Conservation (phyloP, 176 grass and related monocot genomes). For the Puccinellia tenuiflora region DNA sequence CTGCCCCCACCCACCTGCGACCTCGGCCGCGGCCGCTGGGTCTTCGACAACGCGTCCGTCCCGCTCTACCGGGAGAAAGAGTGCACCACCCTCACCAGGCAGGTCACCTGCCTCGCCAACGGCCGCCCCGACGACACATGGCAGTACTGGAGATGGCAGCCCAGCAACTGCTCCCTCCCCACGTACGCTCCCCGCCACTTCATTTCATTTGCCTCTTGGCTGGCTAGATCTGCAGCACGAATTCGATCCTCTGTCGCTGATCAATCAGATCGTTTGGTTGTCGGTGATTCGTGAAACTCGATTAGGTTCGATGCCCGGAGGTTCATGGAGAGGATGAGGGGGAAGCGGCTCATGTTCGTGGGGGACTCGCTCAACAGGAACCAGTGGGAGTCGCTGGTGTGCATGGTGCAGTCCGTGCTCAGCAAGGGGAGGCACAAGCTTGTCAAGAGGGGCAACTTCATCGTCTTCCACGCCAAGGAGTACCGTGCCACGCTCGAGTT, state of each 20-base stretch:
- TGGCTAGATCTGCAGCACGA: not conserved
- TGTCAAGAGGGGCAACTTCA: constrained; percentile 32
- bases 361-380: constrained; percentile 95
- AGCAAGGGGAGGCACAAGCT: constrained; percentile 42
- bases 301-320: constrained; percentile 70
- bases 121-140: constrained; percentile 49
- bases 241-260: constrained; percentile 6
- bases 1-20: constrained; percentile 65
- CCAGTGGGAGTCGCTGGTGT: constrained; percentile 92
- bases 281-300: not conserved
- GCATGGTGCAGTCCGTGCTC: constrained; percentile 61
- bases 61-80: constrained; percentile 72
- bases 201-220: not conserved
- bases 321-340: constrained; percentile 67
- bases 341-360: constrained; percentile 82
- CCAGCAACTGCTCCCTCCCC: constrained; percentile 55
- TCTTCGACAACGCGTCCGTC: constrained; percentile 52
- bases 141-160: constrained; percentile 89
- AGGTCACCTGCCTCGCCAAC: constrained; percentile 76
- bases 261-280: not conserved
- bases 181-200: not conserved
- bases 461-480: constrained; percentile 64
- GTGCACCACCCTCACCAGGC: constrained; percentile 55
- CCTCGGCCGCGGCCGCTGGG: constrained; percentile 50
- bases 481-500: constrained; percentile 86